These are phyloP conservation scores for Xylariales sp. DNA, from an alignment of 2,329 filamentous ascomycete species.

Conservation along the genomic window DNA sequence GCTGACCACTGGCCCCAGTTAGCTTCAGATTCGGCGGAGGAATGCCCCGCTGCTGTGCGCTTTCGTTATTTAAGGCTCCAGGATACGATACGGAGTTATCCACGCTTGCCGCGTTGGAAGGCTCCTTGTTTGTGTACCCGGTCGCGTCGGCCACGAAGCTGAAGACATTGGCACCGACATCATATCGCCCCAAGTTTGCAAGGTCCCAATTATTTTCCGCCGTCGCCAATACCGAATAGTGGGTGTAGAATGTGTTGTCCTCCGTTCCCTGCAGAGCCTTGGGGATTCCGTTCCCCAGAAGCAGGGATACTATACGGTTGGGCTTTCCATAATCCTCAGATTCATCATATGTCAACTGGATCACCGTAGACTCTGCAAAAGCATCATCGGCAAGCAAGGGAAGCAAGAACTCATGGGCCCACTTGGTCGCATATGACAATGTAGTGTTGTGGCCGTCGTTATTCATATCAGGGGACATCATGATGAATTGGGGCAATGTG, in stretches of 20 bases:
- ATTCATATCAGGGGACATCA: slow-evolving; percentile 60
- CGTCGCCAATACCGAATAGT: slow-evolving; percentile 45
- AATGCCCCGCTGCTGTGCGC: slow-evolving; percentile 22
- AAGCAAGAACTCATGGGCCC: slow-evolving; percentile 63
- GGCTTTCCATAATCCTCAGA: slow-evolving; percentile 61
- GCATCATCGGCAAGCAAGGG: slow-evolving; percentile 63
- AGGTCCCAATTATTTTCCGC: slow-evolving; percentile 66
- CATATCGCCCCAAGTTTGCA: slow-evolving; percentile 31
- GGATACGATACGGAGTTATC: slow-evolving; percentile 38
- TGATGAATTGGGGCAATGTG: slow-evolving; percentile 60
- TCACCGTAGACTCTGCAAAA: slow-evolving; percentile 70
- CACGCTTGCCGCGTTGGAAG: slow-evolving; percentile 26
- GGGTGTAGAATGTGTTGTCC: slow-evolving; percentile 67
- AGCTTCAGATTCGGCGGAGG: slow-evolving; percentile 39
- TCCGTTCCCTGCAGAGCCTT: slow-evolving; percentile 58
- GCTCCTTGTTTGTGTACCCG: slow-evolving; percentile 42
- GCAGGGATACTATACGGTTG: slow-evolving; percentile 67
- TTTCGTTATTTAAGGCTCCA: slow-evolving; percentile 33
- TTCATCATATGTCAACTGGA: slow-evolving; percentile 78
- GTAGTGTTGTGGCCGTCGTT: slow-evolving; percentile 68
- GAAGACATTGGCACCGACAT: slow-evolving; percentile 48
- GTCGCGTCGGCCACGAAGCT: slow-evolving; percentile 54
- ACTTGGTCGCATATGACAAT: slow-evolving; percentile 64
- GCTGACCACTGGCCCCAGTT: slow-evolving; percentile 36
- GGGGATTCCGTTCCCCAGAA: slow-evolving; percentile 70